A percentile compares a stretch with the other conserved stretches of the same genome.
phyloP scores from a whole-genome alignment of 2,329 filamentous ascomycete species.

The Pseudocercospora crystallina region DNA sequence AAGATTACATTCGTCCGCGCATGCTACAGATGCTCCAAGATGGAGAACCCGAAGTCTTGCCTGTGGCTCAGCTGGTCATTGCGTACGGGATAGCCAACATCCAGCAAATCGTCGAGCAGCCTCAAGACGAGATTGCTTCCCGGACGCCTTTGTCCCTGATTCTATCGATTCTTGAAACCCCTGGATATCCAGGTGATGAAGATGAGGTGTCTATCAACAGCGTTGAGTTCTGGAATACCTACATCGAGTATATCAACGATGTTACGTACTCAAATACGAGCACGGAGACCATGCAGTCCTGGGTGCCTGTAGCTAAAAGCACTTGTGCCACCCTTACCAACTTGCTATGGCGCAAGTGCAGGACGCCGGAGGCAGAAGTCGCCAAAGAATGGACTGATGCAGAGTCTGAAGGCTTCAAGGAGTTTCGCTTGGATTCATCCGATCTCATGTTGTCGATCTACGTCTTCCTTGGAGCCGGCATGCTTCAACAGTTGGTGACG shows the following conservation, averaged over 20 bases:
- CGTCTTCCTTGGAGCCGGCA: constrained; percentile 48
- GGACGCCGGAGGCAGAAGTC: constrained; percentile 61
- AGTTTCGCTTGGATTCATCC: constrained; percentile 73
- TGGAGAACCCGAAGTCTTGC: constrained; percentile 58
- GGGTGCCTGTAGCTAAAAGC: constrained; percentile 59
- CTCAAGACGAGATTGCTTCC: constrained; percentile 48
- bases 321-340: constrained; percentile 57
- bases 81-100: constrained; percentile 68
- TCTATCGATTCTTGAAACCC: constrained; percentile 67
- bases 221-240: constrained; percentile 79
- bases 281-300: constrained; percentile 47
- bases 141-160: constrained; percentile 52
- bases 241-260: constrained; percentile 65
- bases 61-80: constrained; percentile 65
- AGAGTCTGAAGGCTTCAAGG: constrained; percentile 50
- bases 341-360: constrained; percentile 32
- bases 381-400: constrained; percentile 65
- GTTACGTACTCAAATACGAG: constrained; percentile 49
- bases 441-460: constrained; percentile 75
- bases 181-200: constrained; percentile 68
- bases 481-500: constrained; percentile 50
- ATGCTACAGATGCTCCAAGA: constrained; percentile 57
- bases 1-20: constrained; percentile 45
- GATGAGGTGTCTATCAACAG: constrained; percentile 73
- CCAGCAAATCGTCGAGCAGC: constrained; percentile 57